These are phyloP conservation scores for Syncephalastrum racemosum DNA, from an alignment of 371 early-diverging fungal species.

Conservation along the genomic window DNA sequence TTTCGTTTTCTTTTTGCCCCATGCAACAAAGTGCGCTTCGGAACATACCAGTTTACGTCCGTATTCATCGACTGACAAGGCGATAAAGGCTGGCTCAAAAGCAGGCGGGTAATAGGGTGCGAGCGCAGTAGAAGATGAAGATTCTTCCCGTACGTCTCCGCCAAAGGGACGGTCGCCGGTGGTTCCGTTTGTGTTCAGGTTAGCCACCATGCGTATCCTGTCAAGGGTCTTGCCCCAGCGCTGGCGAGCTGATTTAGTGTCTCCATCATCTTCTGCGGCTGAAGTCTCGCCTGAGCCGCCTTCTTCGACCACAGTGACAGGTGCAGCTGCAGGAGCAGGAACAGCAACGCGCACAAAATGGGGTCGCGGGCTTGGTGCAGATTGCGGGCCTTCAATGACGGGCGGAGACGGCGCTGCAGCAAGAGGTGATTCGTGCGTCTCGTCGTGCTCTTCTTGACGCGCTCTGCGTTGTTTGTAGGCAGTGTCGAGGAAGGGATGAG, in stretches of 20 bases:
- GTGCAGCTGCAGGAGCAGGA: not conserved
- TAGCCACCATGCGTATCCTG: conserved; percentile 42
- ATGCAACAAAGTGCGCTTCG: not conserved
- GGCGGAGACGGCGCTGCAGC: conserved; percentile 7
- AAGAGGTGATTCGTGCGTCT: conserved; percentile 17
- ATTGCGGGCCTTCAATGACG: not conserved
- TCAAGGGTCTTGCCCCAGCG: conserved; percentile 48
- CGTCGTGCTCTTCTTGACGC: not conserved
- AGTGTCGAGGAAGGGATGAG: conserved; percentile 26
- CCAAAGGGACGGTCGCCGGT: conserved; percentile 11
- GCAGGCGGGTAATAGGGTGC: conserved; percentile 40
- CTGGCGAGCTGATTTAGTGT: conserved; percentile 21
- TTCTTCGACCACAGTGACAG: not conserved
- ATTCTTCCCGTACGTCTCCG: conserved; percentile 3
- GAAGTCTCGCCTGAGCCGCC: not conserved
- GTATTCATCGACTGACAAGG: conserved; percentile 33
- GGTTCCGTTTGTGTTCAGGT: conserved; percentile 22
- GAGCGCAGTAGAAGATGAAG: conserved; percentile 11
- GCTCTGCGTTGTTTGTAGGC: not conserved
- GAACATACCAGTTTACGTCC: conserved; percentile 35
- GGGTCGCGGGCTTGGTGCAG: conserved; percentile 7
- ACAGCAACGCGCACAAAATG: not conserved
- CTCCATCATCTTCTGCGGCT: not conserved
- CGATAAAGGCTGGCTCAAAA: conserved; percentile 47
- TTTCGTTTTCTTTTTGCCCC: not conserved